Base-by-base conservation (phyloP, 140 eudicot genomes). In the Senecio squalidus region DNA sequence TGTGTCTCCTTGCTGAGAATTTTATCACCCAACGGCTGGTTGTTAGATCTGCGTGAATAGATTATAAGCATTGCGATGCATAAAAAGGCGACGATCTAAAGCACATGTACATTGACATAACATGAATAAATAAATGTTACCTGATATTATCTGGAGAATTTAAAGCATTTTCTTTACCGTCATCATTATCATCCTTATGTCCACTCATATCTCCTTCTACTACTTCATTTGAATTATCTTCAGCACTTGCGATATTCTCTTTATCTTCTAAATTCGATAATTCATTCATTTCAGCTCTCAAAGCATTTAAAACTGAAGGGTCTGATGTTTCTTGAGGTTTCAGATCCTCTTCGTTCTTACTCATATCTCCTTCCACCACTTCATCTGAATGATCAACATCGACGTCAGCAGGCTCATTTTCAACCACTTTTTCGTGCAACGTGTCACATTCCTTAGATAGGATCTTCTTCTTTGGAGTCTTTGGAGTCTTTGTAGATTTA, bases 131-230 rank as follows among this genome's bases (percentile, higher is more conserved):
- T 10, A 33, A 34, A 36, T 66, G 75, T 34, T 23, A 89, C 97
- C 93, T 85, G 75, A 77, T 82, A 27, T 36, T 73, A 68, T 82
- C 77, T 48, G 47, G 21, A 58, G 81, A 71, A 56, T 71, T 78
- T 22, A 68, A 14, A 41, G 74, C 80, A 73, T 89, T 85, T 74
- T 90, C 97, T 72, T 90, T 90, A 60, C 84, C 82, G 73, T 77
- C 93, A 22, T 61, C 64, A 11, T 41, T 18, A 22, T 50, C 61
- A 14, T 73, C 47, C 62, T 66, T 58, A 26, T 8, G 51, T 25
- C 70, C 61, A 22, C 55, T 55, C 62, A 62, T 58, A 28, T 10
- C 49, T 29, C 63, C 58, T 24, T 13, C 73, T 6, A 62, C 59
- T 45, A 51, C 68, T 45, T 62, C 60, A 17, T 23, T 58, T 17